Evolutionary conservation across 495 filamentous ascomycete genomes (phyloP).

Genomic region (Lasiosphaeris hirsuta): DNA sequence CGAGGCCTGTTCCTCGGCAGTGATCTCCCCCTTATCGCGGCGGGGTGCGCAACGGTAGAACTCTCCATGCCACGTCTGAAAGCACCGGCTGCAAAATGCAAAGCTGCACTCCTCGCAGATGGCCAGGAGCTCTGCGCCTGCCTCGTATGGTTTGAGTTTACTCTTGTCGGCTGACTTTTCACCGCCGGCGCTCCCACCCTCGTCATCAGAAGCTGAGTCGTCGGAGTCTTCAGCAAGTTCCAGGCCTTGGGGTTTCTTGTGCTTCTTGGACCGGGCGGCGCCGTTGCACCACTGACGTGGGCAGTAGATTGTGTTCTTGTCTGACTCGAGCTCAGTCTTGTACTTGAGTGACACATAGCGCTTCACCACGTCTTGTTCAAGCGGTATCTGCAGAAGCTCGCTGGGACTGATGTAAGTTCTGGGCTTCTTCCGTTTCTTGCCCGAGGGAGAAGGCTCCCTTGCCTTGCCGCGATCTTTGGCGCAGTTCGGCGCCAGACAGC

Average conservation of each 20-base stretch:
- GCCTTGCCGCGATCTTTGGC: constrained; percentile 54
- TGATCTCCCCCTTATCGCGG: constrained; percentile 60
- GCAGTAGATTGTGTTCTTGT: constrained; percentile 91
- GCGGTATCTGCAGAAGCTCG: constrained; percentile 82
- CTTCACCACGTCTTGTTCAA: constrained; percentile 68
- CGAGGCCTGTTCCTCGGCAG: constrained; percentile 78
- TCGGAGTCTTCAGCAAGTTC: constrained; percentile 46
- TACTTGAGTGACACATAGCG: constrained; percentile 87
- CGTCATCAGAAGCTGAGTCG: constrained; percentile 48
- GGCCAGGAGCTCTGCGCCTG: constrained; percentile 49
- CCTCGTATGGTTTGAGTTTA: constrained; percentile 22
- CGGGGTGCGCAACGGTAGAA: constrained; percentile 59
- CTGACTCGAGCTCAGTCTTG: constrained; percentile 85
- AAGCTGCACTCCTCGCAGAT: constrained; percentile 89
- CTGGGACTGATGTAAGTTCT: constrained; percentile 74
- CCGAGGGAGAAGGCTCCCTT: constrained; percentile 16
- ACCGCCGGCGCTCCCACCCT: constrained; percentile 43
- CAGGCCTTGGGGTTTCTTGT: constrained; percentile 63
- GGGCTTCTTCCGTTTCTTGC: constrained; percentile 39
- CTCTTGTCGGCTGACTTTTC: constrained; percentile 16
- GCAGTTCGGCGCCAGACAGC: constrained; percentile 74
- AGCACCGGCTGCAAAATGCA: constrained; percentile 73
- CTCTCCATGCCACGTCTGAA: constrained; percentile 84
- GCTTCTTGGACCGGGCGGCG: constrained; percentile 75
- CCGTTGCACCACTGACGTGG: constrained; percentile 92